phyloP scores from a whole-genome alignment of 208 protist genomes.

The Phytomonas serpens region DNA sequence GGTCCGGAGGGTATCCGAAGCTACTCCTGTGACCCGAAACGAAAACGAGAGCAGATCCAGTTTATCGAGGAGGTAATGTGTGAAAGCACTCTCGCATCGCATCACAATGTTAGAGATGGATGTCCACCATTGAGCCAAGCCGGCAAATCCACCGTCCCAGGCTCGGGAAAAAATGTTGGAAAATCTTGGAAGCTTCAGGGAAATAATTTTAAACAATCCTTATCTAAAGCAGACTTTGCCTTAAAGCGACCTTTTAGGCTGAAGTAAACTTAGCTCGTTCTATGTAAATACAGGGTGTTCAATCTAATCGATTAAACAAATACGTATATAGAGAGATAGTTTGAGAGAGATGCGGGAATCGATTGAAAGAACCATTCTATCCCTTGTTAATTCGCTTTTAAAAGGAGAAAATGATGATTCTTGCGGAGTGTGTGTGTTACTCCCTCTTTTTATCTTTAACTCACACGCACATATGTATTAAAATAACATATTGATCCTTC shows the following conservation, averaged over 20 bases:
- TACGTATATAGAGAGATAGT: background rate
- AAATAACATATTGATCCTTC: background rate
- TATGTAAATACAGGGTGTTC: background rate
- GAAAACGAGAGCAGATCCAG: slow-evolving; percentile 64
- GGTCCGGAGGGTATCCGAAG: slow-evolving; percentile 50
- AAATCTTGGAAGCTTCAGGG: background rate
- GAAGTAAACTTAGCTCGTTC: background rate
- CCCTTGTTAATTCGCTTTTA: slow-evolving; percentile 9
- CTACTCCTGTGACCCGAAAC: slow-evolving; percentile 62
- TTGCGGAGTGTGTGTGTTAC: background rate
- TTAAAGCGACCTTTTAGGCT: slow-evolving; percentile 3
- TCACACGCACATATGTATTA: slow-evolving; percentile 1
- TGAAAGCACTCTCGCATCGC: background rate
- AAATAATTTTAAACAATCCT: background rate
- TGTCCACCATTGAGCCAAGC: background rate
- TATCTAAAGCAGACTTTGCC: background rate
- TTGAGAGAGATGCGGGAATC: background rate
- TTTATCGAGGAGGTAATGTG: slow-evolving; percentile 55
- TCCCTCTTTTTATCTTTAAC: slow-evolving; percentile 10
- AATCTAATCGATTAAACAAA: background rate
- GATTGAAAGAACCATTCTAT: background rate
- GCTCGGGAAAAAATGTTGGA: background rate
- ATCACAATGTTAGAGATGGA: background rate
- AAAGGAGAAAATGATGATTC: slow-evolving; percentile 6
- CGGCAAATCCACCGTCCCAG: background rate